These are phyloP conservation scores for Aspergillus brunneoviolaceus DNA, from an alignment of 2,329 filamentous ascomycete genomes.

Conservation along the genomic window DNA sequence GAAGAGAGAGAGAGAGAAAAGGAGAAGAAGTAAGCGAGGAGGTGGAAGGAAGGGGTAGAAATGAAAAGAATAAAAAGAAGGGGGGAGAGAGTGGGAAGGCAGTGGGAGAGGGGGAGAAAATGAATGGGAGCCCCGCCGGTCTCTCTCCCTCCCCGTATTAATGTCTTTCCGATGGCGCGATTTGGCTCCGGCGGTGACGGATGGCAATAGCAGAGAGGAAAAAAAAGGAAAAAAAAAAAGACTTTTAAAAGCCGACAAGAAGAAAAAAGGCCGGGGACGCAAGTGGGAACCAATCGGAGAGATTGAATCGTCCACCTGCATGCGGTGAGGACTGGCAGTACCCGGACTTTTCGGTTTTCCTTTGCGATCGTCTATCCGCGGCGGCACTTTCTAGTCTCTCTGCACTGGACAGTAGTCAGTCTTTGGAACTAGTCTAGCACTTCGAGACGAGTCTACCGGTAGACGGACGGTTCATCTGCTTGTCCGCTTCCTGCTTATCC, in stretches of 20 bases:
- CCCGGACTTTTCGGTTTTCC: background rate
- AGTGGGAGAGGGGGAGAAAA: slow-evolving; percentile 9
- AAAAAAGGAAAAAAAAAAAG: slow-evolving; percentile 1
- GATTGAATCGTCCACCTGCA: background rate
- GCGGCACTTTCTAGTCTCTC: too few species aligned
- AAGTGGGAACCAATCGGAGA: background rate
- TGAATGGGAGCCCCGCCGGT: background rate
- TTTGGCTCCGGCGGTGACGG: slow-evolving; percentile 26
- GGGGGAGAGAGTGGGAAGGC: slow-evolving; percentile 21
- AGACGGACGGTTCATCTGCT: background rate
- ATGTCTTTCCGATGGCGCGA: slow-evolving; percentile 31
- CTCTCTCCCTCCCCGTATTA: slow-evolving; percentile 13
- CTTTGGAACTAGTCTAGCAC: too few species aligned
- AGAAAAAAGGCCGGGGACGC: background rate
- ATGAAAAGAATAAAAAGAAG: slow-evolving; percentile 11
- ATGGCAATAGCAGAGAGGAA: slow-evolving; percentile 20
- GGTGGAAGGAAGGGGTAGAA: background rate
- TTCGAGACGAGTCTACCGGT: too few species aligned
- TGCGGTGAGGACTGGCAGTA: background rate
- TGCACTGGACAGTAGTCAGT: too few species aligned
- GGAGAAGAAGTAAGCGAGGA: slow-evolving; percentile 9
- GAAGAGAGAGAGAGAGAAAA: slow-evolving; percentile 23
- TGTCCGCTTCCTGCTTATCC: background rate
- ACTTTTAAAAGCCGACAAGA: background rate
- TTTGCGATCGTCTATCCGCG: too few species aligned